A percentile compares a stretch with the other conserved stretches of the same genome.
Conservation (phyloP, 83 land plant genomes). For the Picea mariana region DNA sequence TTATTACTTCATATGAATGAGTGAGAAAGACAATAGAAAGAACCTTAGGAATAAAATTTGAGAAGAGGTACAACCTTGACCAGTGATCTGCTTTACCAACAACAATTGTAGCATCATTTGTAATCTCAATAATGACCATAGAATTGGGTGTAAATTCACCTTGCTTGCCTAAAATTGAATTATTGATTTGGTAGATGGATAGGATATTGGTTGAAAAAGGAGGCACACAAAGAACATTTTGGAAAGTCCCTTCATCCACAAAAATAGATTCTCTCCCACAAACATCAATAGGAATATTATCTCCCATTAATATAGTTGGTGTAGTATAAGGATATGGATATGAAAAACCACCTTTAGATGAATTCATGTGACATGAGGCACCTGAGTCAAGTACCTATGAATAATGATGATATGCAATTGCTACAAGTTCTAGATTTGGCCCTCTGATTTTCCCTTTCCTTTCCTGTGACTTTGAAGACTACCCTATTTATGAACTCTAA, state of each 20-base stretch:
- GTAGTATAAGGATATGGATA: too few species aligned
- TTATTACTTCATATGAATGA: background rate
- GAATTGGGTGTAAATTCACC: background rate
- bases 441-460: background rate
- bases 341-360: background rate
- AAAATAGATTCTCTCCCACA: too few species aligned
- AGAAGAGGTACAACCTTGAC: too few species aligned
- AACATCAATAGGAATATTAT: background rate
- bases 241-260: too few species aligned
- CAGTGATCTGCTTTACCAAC: too few species aligned
- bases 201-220: too few species aligned
- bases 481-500: background rate
- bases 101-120: background rate
- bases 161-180: too few species aligned
- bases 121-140: background rate
- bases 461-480: background rate
- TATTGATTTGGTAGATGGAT: background rate
- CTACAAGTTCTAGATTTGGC: background rate
- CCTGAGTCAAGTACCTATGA: background rate
- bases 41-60: too few species aligned
- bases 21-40: background rate
- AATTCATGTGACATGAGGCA: background rate
- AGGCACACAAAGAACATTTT: background rate
- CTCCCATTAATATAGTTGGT: background rate
- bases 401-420: background rate